Evolutionary conservation across 169 alveolate species (phyloP), one percentile per base, ranked within the genome.

Genomic region (Toxoplasma gondii): DNA sequence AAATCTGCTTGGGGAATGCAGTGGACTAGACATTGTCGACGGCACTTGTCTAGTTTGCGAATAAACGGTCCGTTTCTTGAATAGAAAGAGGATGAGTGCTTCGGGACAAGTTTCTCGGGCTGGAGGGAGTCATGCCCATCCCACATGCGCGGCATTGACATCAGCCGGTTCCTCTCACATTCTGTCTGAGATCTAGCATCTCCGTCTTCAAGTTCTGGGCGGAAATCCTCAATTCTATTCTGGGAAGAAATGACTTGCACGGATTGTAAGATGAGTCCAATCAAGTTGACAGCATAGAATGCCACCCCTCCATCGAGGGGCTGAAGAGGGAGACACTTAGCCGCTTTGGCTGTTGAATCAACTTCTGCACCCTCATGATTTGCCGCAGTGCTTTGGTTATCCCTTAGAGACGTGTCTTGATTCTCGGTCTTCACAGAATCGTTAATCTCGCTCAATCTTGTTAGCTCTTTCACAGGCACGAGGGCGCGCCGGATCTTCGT

Each of bases 381-480:
- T 24, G 29, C 78, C 78, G 34, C n/a, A 29, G 29, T 31, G 78
- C 34, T 64, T 24, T 19, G 0, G 34, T 1, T 24, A 4, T 64
- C 78, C 78, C 27, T 7, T 19, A 24, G 29, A 0, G n/a, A 19
- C 78, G 16, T 64, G 78, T 7, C 78, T 19, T 10, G 78, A 31
- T 19, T 29, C 78, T 64, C 78, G 36, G 12, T 17, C 58, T 49
- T 1, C 27, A 12, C 27, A 49, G 58, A 49, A 1, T 49, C 58
- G 58, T 64, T 29, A 2, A 29, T 29, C 27, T 64, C 36, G 78
- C 78, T 64, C 78, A 10, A 29, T 24, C 78, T 64, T 24, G 78
- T 39, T 44, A 39, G 87, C 87, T 78, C 53, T 34, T 78, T 78
- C 45, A 78, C 87, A 19, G 87, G 87, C 45, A 39, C 43, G 87